These are phyloP conservation scores for Aphanomyces stellatus DNA, from an alignment of 352 stramenopile genomes.

Conservation along the genomic window DNA sequence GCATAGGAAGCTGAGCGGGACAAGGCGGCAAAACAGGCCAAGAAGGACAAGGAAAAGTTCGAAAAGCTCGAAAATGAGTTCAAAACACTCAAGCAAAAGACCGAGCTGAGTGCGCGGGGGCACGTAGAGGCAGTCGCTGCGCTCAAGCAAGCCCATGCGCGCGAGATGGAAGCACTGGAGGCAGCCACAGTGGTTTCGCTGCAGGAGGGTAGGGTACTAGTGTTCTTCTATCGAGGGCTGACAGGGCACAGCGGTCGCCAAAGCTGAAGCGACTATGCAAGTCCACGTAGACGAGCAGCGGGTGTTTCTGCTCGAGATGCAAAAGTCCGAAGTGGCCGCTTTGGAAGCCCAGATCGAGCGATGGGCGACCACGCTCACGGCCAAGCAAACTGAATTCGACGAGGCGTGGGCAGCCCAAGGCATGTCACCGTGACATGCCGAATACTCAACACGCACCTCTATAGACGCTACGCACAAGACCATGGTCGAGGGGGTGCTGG, in stretches of 20 bases:
- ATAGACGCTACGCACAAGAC: not conserved
- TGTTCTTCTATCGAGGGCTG: not conserved
- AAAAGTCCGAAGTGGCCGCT: not conserved
- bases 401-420: not conserved
- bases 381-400: not conserved
- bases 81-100: constrained; percentile 20
- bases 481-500: not conserved
- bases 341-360: not conserved
- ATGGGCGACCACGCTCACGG: not conserved
- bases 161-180: constrained; percentile 20
- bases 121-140: constrained; percentile 22
- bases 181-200: not conserved
- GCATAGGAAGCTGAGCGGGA: not conserved
- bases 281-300: constrained; percentile 5
- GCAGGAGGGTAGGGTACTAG: not conserved
- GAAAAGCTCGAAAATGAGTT: not conserved
- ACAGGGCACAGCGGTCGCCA: not conserved
- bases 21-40: not conserved
- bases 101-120: constrained; percentile 1
- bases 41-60: not conserved
- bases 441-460: not conserved
- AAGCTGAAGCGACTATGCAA: not conserved
- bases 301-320: constrained; percentile 4
- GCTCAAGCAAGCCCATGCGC: constrained; percentile 23
- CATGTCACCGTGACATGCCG: not conserved